Base-by-base conservation (phyloP, 352 stramenopile species). In the Hyaloperonospora arabidopsidis region DNA sequence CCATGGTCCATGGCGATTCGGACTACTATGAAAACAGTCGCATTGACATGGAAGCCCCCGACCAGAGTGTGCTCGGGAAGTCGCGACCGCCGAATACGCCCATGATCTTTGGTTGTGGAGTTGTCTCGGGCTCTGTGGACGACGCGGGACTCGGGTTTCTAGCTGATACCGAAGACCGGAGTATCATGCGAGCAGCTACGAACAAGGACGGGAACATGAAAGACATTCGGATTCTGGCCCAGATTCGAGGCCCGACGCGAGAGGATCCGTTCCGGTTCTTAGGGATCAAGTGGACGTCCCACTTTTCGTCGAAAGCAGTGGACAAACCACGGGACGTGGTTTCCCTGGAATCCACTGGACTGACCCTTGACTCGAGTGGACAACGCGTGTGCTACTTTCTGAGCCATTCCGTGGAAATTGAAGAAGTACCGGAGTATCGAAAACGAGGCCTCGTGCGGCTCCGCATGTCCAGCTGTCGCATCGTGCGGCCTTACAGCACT, bases 401-500 rank as follows among this genome's bases (percentile, higher is more conserved):
- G 34, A 69, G 43, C 18, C 70, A 79, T 35, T 79, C 70, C 0
- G 56, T 76, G 5, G 63, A 65, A 23, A 63, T 79, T 21, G 54
- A 68, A 3, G 66, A 72, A 34, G 59, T 78, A 4, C 72, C 72
- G 0, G 70, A 76, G 49, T 67, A 59, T n/a, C 57, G 61, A 0
- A 70, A 73, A 17, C 52, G 67, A 48, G 65, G 61, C 15, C 25
- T 70, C 1, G 57, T 68, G 15, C 71, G 72, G 4, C 50, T 68
- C 12, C 61, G 52, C 8, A 57, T 62, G 15, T 82, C 72, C 1
- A 73, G 68, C 29, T 84, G 74, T 60, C 67, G 66, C 7, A 57
- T 80, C 19, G 60, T 74, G 23, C 59, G 76, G 19, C 49, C 70
- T 1, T 61, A 68, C n/a, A 62, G 60, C 35, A 62, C 22, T 7